These are phyloP conservation scores for Colletotrichum endophyticum DNA, from an alignment of 2,329 filamentous ascomycete species.

Conservation along the genomic window DNA sequence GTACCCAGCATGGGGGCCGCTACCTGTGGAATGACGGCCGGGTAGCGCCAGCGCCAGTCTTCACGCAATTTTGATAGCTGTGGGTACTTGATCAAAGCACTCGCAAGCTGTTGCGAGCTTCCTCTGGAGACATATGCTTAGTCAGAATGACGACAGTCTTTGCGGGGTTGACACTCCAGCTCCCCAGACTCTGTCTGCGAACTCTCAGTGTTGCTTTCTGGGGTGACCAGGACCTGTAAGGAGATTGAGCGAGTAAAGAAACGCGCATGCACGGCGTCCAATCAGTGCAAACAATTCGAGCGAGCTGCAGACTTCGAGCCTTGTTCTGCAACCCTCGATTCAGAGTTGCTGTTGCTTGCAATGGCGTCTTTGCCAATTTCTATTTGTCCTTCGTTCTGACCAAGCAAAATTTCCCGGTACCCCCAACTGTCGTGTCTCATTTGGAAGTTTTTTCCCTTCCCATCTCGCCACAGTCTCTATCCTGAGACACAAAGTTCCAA, in stretches of 20 bases:
- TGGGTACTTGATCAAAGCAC: background rate
- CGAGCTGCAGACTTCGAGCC: background rate
- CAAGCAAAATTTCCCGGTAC: background rate
- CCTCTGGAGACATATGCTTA: background rate
- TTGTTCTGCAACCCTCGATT: background rate
- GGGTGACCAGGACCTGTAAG: background rate
- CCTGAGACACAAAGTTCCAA: constrained; percentile 6
- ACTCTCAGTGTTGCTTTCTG: background rate
- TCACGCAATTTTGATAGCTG: constrained; percentile 16
- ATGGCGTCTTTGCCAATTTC: background rate
- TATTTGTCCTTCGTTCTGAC: background rate
- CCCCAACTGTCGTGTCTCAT: background rate
- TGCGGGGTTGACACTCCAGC: constrained; percentile 9
- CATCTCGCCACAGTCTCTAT: background rate
- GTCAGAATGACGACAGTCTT: constrained; percentile 21
- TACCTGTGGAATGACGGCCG: constrained; percentile 4
- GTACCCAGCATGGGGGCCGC: background rate
- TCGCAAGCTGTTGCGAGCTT: background rate
- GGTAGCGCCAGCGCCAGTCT: constrained; percentile 6
- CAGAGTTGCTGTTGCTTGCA: background rate
- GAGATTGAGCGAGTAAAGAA: constrained; percentile 2
- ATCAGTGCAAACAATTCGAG: background rate
- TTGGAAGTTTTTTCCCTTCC: background rate
- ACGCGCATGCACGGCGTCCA: background rate
- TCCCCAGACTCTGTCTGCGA: constrained; percentile 1